phyloP scores from a whole-genome alignment of 129 eudicot genomes.

The Flaveria brownii region DNA sequence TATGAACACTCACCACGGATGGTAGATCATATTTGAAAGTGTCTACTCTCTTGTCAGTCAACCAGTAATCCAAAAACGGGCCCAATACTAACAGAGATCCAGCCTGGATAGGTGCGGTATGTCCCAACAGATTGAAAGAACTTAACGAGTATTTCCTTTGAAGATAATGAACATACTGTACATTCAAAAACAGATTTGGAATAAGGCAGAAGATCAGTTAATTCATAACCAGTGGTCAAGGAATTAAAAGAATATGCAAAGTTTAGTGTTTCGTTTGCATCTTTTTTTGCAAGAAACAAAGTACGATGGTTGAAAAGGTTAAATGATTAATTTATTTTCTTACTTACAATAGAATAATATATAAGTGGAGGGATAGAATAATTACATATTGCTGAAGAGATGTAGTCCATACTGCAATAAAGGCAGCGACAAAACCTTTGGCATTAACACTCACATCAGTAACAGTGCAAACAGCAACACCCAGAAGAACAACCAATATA shows the following conservation, averaged over 20 bases:
- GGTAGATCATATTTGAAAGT: conserved; percentile 49
- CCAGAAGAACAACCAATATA: conserved; percentile 64
- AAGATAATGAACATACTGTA: conserved; percentile 86
- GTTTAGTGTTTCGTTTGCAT: not conserved
- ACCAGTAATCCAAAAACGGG: conserved; percentile 87
- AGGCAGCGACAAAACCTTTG: conserved; percentile 76
- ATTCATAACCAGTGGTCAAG: not conserved
- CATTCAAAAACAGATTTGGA: conserved; percentile 3
- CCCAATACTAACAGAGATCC: conserved; percentile 72
- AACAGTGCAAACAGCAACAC: conserved; percentile 89
- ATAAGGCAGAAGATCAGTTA: not conserved
- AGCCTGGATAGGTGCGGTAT: conserved; percentile 92
- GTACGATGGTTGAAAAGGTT: not conserved
- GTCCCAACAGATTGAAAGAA: conserved; percentile 88
- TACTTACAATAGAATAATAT: not conserved
- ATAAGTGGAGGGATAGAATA: conserved; percentile 17
- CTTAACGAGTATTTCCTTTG: conserved; percentile 82
- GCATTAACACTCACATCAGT: conserved; percentile 80
- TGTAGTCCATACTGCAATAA: conserved; percentile 80
- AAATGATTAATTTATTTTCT: too few relatives aligned
- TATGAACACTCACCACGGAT: conserved; percentile 54
- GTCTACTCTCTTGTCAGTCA: conserved; percentile 72
- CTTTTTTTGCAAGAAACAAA: not conserved
- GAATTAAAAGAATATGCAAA: not conserved
- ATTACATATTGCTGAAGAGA: conserved; percentile 82